phyloP scores from a whole-genome alignment of 495 filamentous ascomycete species.

The Penicillium samsonianum region DNA sequence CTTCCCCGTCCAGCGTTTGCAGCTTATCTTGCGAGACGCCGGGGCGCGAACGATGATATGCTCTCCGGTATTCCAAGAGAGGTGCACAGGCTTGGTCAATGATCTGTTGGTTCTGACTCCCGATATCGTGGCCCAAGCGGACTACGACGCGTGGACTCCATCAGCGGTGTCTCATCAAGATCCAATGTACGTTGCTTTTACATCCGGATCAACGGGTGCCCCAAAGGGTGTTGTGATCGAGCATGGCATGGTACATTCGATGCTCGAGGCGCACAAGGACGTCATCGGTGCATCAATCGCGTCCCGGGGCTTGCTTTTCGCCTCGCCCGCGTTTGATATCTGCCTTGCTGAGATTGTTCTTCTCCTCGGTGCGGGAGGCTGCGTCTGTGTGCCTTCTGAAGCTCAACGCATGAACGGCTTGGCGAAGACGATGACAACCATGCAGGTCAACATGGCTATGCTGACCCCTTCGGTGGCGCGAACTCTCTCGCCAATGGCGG shows the following conservation, averaged over 20 bases:
- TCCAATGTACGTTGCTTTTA: slow-evolving; percentile 1
- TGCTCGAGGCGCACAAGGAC: neutral
- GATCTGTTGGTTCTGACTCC: neutral
- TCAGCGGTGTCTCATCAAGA: neutral
- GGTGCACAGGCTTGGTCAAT: neutral
- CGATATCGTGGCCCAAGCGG: neutral
- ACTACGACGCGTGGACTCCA: neutral
- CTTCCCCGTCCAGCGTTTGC: neutral
- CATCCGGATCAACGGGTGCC: neutral
- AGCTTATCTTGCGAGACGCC: neutral
- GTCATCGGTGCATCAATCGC: neutral
- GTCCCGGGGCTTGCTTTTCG: neutral
- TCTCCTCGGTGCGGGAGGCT: neutral
- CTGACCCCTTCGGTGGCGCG: slow-evolving; percentile 1
- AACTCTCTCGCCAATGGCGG: neutral
- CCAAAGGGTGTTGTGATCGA: slow-evolving; percentile 3
- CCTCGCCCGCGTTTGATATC: neutral
- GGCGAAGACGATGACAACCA: neutral
- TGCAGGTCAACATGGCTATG: neutral
- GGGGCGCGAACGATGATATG: neutral
- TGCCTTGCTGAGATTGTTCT: neutral
- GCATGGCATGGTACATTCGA: neutral
- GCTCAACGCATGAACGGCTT: neutral
- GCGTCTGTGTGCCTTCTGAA: slow-evolving; percentile 4
- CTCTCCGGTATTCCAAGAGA: neutral